Evolutionary conservation across 352 stramenopile species (phyloP), one percentile per base, ranked within the genome.

Genomic region (Aphanomyces invadans): DNA sequence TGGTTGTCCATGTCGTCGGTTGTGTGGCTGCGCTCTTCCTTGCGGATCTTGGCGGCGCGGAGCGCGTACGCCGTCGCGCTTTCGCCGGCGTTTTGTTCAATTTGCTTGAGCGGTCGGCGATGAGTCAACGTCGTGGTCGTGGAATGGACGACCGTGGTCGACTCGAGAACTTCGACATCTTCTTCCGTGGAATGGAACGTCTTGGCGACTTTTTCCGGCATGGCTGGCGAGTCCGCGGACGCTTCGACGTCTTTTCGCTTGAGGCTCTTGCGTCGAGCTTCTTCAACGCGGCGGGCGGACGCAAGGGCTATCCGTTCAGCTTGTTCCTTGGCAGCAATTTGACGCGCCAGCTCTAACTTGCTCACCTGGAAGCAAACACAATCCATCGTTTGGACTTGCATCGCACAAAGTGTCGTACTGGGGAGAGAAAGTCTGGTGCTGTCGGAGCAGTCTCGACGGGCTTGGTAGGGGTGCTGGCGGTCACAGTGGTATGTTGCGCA

Each of bases 301-400:
- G 60, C 60, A 9, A 51, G 38, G 7, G 48, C 33, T 39, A 67
- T 36, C 3, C 60, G 45, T 44, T 59, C 60, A n/a, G 55, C 23
- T 52, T 67, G 60, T 45, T 67, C 60, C 26, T 67, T 67, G 2
- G 60, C 60, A 23, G 60, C 60, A n/a, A 67, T 57, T 57, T 67
- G 42, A 12, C 48, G 45, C 33, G 60, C 42, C 29, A 49, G 4
- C 4, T 67, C 38, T 4, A 67, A 46, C 19, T 57, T 57, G 39
- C 60, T 67, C 25, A 67, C 60, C 60, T 67, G 55, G 4, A 48
- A 31, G 23, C 15, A n/a, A 12, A 29, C 36, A 4, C 53, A 12
- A 36, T 51, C 23, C 28, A 21, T 29, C 15, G 1, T 4, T 59
- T 28, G n/a, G 28, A 4, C 29, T 44, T 17, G 12, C 19, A 11